phyloP scores from a whole-genome alignment of 1,284 basidiomycete genomes.

The Melampsora occidentalis region DNA sequence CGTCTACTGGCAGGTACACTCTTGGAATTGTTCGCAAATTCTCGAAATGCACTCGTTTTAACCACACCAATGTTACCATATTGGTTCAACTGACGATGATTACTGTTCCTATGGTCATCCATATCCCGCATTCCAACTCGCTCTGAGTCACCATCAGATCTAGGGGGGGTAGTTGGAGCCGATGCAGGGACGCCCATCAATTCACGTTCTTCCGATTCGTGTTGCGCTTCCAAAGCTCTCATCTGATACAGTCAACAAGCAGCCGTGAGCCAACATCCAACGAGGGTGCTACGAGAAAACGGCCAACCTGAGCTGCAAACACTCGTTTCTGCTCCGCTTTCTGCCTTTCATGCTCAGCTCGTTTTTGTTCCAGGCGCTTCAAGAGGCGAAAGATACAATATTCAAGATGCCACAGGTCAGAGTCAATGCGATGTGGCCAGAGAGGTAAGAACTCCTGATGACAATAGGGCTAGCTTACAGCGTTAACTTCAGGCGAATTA shows the following conservation, averaged over 20 bases:
- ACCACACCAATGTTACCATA: constrained; percentile 28
- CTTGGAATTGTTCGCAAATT: constrained; percentile 43
- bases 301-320: constrained; percentile 80
- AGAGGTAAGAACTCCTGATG: not conserved
- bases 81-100: constrained; percentile 14
- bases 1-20: constrained; percentile 42
- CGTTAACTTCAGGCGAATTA: constrained; percentile 29
- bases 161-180: constrained; percentile 43
- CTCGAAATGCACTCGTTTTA: constrained; percentile 20
- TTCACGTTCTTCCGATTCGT: constrained; percentile 46
- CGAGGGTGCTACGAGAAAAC: constrained; percentile 59
- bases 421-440: not conserved
- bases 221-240: constrained; percentile 45
- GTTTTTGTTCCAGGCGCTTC: constrained; percentile 82
- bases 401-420: not conserved
- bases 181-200: constrained; percentile 33
- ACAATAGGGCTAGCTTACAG: constrained; percentile 19
- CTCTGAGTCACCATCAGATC: constrained; percentile 37
- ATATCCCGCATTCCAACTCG: constrained; percentile 12
- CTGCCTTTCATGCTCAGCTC: constrained; percentile 81
- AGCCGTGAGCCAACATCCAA: constrained; percentile 15
- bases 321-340: constrained; percentile 76
- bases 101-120: constrained; percentile 1
- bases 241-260: constrained; percentile 40
- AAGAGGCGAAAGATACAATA: not conserved